Base-by-base conservation (phyloP, 2,329 filamentous ascomycete species). In the Aureobasidium uvarum region DNA sequence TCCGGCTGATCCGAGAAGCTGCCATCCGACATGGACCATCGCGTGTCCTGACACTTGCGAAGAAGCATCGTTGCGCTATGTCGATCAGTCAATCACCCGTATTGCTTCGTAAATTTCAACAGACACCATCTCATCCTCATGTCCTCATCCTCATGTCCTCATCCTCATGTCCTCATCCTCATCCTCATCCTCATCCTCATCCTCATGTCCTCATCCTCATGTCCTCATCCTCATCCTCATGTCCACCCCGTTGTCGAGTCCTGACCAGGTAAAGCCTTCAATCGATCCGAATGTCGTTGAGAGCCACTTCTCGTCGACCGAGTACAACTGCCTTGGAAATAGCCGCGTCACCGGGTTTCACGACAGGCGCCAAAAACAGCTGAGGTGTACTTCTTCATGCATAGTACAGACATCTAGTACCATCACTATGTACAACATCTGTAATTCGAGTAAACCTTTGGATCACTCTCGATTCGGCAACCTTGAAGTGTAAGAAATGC, bases 31-130 rank as follows among this genome's bases (percentile, higher is more conserved):
- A 43, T 43, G 23, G 54, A 33, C 54, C 54, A 58, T 58, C 39
- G 23, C 54, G 38, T 45, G 54, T 45, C 8, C 54, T 23, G 54
- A 58, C 33, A 39, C 43, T 8, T 10, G 10, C 33, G 13, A 16
- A 41, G 39, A 41, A 41, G 39, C 54, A 45, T 31, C 14, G 31
- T 58, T 45, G 31, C 54, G 38, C 54, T 45, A n/a, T 58, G 38
- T 8, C 25, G 54, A 58, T 58, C 54, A 20, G 54, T 33, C 38
- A 58, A 58, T 58, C 54, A 58, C 25, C 39, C 54, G 39, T 58
- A 58, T 58, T 58, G 39, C 54, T 58, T 43, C 13, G 25, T 25
- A 31, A 16, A 48, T 16, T 3, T 8, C 16, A 36, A 55, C 52
- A 39, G 20, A 25, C 31, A 18, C 25, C 36, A 10, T n/a, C n/a